Base-by-base conservation (phyloP, 768 basidiomycete species). In the Trametes maxima region DNA sequence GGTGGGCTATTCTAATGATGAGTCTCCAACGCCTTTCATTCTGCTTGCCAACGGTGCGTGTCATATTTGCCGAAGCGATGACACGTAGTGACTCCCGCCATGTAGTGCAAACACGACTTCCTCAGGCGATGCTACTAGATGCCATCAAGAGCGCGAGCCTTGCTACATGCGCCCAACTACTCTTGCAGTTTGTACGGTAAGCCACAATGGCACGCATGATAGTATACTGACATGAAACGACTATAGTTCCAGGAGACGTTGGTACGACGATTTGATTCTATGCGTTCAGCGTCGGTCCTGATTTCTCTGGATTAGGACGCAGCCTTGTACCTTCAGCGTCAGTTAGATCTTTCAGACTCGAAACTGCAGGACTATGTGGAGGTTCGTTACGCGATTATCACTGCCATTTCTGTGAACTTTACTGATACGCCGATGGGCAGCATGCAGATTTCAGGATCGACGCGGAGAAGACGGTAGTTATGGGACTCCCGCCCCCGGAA, bases 361-460 rank as follows among this genome's bases (percentile, higher is more conserved):
- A 73, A 77, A 57, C 67, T 76, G 5, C 81, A 82, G 61, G 80
- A 82, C 62, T 81, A 81, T 57, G 73, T 82, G 6, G 80, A 77
- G 69, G 81, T 80, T 58, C 4, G 65, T 68, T 11, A 43, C 3
- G 22, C 11, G 5, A 25, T 16, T 16, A 35, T 11, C n/a, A n/a
- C 19, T 40, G 11, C 1, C 11, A 12, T 40, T 2, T 1, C 36
- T 11, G 14, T 40, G 19, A 2, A 2, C 12, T 13, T 0, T 8
- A n/a, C 51, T 50, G 21, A 24, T 16, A 5, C 13, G 28, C 8
- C 19, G 1, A 14, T 39, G 10, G 5, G 24, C 42, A 82, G 80
- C 72, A 72, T 50, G 75, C 80, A 5, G 73, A 72, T n/a, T 77
- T 74, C 48, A 70, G 79, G 33, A 74, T 82, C 4, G 76, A 79